These are phyloP conservation scores for Rhodotorula sp. DNA, from an alignment of 1,284 basidiomycete genomes.

Conservation along the genomic window DNA sequence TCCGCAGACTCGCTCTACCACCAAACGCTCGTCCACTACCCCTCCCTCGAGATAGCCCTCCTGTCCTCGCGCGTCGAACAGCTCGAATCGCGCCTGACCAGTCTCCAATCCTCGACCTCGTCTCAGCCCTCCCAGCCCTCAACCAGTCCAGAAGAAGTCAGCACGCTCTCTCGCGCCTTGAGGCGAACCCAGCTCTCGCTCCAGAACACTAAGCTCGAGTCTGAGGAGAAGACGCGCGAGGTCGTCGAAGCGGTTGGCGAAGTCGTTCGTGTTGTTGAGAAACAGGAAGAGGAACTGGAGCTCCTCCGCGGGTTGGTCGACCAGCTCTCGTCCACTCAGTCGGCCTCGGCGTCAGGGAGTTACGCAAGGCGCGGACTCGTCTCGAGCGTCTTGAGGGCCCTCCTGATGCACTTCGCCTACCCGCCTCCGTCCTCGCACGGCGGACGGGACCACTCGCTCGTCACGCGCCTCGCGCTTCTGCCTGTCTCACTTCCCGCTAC, in stretches of 20 bases:
- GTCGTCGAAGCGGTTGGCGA: background rate
- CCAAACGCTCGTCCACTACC: conserved; percentile 35
- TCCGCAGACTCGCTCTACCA: conserved; percentile 36
- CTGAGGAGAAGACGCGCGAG: background rate
- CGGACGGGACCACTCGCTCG: background rate
- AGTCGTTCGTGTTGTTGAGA: too few species aligned
- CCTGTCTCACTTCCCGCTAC: conserved; percentile 22
- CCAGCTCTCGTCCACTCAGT: background rate
- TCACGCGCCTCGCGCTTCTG: conserved; percentile 17
- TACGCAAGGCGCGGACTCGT: conserved; percentile 3
- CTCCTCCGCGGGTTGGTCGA: conserved; percentile 15
- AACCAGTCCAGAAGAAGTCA: too few species aligned
- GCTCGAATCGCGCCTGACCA: conserved; percentile 43
- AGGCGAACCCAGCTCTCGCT: conserved; percentile 3
- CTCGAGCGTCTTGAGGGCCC: conserved; percentile 13
- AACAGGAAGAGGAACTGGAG: background rate
- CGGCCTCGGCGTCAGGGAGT: too few species aligned
- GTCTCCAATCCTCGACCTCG: conserved; percentile 42
- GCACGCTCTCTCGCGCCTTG: too few species aligned
- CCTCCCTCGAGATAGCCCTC: conserved; percentile 42
- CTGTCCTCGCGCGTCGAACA: conserved; percentile 44
- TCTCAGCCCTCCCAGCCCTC: conserved; percentile 46
- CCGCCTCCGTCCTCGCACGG: background rate
- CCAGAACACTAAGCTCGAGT: conserved; percentile 10
- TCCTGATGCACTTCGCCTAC: conserved; percentile 5